These are phyloP conservation scores for Colletotrichum caudatum DNA, from an alignment of 2,329 filamentous ascomycete genomes.

Conservation along the genomic window DNA sequence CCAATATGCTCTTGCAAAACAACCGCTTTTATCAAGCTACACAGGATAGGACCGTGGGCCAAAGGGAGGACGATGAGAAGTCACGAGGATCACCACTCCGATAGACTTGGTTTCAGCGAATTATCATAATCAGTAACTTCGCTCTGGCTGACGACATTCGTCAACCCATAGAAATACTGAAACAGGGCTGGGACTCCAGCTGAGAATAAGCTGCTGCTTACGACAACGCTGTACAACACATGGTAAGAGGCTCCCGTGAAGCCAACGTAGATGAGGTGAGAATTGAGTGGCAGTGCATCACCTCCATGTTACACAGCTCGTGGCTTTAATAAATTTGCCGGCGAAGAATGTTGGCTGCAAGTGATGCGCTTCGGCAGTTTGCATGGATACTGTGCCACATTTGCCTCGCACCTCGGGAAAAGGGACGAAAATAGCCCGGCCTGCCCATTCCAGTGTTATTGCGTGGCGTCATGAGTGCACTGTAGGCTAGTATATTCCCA, in stretches of 20 bases:
- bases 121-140: too few relatives aligned
- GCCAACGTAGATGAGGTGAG: conserved; percentile 16
- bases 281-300: not conserved
- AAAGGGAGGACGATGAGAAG: not conserved
- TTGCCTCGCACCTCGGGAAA: not conserved
- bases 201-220: conserved; percentile 5
- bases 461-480: not conserved
- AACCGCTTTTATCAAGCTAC: not conserved
- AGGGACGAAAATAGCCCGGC: conserved; percentile 6
- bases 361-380: not conserved
- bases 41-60: not conserved
- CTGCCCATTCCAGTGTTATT: not conserved
- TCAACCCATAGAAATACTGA: not conserved
- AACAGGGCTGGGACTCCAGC: not conserved
- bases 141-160: not conserved
- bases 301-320: not conserved
- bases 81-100: not conserved
- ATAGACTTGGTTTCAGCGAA: not conserved
- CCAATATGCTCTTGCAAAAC: not conserved
- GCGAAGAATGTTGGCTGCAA: not conserved
- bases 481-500: not conserved
- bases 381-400: conserved; percentile 8
- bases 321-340: not conserved
- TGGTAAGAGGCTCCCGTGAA: not conserved
- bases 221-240: conserved; percentile 2